phyloP scores from a whole-genome alignment of 2,329 filamentous ascomycete species.

The Gnomoniopsis sp. region DNA sequence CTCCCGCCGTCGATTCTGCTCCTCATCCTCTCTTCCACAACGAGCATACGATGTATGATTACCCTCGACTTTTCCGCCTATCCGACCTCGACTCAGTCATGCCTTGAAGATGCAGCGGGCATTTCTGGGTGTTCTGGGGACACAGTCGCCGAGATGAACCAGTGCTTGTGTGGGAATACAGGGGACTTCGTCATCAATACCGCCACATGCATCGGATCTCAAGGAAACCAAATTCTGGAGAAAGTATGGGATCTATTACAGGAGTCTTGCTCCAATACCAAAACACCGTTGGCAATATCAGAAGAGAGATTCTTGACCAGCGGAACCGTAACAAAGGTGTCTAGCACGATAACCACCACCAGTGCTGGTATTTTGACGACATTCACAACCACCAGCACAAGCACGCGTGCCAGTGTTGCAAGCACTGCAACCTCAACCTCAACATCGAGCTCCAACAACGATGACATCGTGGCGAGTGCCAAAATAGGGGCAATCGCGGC shows the following conservation, averaged over 20 bases:
- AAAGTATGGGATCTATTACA: slow-evolving; percentile 8
- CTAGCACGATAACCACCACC: slow-evolving; percentile 12
- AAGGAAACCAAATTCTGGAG: background rate
- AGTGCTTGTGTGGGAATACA: slow-evolving; percentile 47
- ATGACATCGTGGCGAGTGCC: background rate
- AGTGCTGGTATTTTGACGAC: slow-evolving; percentile 6
- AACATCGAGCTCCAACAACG: background rate
- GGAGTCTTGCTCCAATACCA: slow-evolving; percentile 5
- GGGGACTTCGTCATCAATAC: slow-evolving; percentile 45
- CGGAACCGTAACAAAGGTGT: background rate
- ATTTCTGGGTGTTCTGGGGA: slow-evolving; percentile 39
- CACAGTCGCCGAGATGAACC: slow-evolving; percentile 38
- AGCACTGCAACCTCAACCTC: background rate
- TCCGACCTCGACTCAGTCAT: slow-evolving; percentile 37
- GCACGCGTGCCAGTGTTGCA: background rate
- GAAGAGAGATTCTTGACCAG: background rate
- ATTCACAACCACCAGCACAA: slow-evolving; percentile 5
- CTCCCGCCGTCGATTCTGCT: background rate
- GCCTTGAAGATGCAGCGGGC: slow-evolving; percentile 39
- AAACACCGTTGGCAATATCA: slow-evolving; percentile 9
- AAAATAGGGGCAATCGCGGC: slow-evolving; percentile 11
- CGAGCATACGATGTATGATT: background rate
- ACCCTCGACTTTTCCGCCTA: slow-evolving; percentile 40
- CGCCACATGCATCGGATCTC: slow-evolving; percentile 41
- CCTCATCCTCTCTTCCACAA: background rate